Conservation (phyloP, 177 flowering plant genomes). For the Tripterygium wilfordii region DNA sequence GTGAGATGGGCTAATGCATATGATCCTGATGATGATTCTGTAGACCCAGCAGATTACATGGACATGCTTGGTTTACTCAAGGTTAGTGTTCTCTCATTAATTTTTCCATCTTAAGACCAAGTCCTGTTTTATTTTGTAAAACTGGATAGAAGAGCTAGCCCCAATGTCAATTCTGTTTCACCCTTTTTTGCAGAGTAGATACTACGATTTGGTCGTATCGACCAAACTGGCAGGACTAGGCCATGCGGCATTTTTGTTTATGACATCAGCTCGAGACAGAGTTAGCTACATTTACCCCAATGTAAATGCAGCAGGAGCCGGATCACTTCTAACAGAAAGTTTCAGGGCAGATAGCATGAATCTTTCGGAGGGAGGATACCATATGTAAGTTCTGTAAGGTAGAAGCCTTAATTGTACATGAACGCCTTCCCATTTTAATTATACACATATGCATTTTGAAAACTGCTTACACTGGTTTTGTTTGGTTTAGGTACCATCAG, state of each 20-base stretch:
- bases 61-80: constrained; percentile 81
- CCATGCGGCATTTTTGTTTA: constrained; percentile 85
- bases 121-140: too few species aligned
- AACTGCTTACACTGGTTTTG: not conserved
- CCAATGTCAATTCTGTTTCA: too few species aligned
- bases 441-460: not conserved
- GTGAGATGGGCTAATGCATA: constrained; percentile 83
- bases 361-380: constrained; percentile 71
- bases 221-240: constrained; percentile 87
- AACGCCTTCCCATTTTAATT: not conserved
- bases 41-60: constrained; percentile 73
- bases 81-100: too few species aligned
- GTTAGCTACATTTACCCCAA: constrained; percentile 86
- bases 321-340: constrained; percentile 62
- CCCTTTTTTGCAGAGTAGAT: constrained; percentile 50
- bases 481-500: constrained; percentile 58
- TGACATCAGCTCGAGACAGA: constrained; percentile 75
- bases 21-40: constrained; percentile 68
- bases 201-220: constrained; percentile 83
- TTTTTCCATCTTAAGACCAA: too few species aligned
- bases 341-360: constrained; percentile 53
- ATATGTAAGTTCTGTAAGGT: constrained; percentile 36
- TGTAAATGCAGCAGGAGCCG: constrained; percentile 95
- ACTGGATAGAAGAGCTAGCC: too few species aligned
- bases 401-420: not conserved